phyloP scores from a whole-genome alignment of 352 stramenopile genomes.

The Globisporangium rhizosaccharum region DNA sequence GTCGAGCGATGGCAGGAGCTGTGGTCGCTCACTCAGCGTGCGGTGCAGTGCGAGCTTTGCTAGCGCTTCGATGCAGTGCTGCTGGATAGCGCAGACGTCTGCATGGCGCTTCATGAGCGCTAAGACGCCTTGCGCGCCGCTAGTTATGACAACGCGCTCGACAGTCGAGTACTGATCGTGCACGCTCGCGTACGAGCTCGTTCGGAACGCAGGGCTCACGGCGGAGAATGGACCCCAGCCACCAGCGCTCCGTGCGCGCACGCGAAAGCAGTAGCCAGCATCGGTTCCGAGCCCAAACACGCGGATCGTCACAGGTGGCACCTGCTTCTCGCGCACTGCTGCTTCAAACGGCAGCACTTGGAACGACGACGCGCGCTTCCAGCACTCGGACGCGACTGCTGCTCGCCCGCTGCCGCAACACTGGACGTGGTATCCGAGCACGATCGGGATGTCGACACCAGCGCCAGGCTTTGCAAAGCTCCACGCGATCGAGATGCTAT shows the following conservation, averaged over 20 bases:
- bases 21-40: conserved; percentile 11
- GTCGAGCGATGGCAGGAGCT: conserved; percentile 19
- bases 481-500: conserved; percentile 49
- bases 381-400: conserved; percentile 19
- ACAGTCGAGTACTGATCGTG: conserved; percentile 31
- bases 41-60: conserved; percentile 34
- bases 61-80: conserved; percentile 31
- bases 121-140: conserved; percentile 20
- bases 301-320: conserved; percentile 24
- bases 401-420: conserved; percentile 40
- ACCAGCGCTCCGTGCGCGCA: conserved; percentile 45
- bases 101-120: conserved; percentile 40
- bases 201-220: conserved; percentile 29
- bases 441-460: conserved; percentile 24
- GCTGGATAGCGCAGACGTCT: conserved; percentile 30
- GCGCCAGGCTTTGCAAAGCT: conserved; percentile 8
- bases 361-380: conserved; percentile 49
- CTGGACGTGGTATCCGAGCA: conserved; percentile 66
- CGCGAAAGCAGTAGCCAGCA: conserved; percentile 51
- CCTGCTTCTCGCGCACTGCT: conserved; percentile 20
- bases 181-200: conserved; percentile 24
- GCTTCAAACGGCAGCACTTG: conserved; percentile 54
- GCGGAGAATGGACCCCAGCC: conserved; percentile 68
- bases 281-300: conserved; percentile 37
- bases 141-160: conserved; percentile 12